Conservation (phyloP, 345 rosid genomes). For the Acer saccharum region DNA sequence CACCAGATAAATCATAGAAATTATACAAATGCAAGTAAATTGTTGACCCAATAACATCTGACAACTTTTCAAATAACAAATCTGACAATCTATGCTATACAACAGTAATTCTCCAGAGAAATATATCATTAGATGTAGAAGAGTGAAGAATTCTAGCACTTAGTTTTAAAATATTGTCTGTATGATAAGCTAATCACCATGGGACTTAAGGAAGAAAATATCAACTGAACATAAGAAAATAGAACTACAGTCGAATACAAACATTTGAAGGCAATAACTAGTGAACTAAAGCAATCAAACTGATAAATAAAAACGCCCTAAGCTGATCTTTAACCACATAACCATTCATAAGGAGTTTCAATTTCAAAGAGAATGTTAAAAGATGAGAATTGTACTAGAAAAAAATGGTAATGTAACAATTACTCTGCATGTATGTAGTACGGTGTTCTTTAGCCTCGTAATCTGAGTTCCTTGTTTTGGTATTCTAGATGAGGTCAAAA, state of each 20-base stretch:
- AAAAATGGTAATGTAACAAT: too few species aligned
- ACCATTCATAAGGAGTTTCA: neutral
- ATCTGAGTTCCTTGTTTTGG: neutral
- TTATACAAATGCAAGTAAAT: neutral
- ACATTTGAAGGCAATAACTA: neutral
- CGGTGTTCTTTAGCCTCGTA: neutral
- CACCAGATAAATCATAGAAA: neutral
- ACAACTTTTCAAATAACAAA: neutral
- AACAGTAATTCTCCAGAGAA: neutral
- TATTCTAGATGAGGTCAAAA: neutral
- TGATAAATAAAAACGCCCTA: neutral
- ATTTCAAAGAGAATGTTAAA: too few species aligned
- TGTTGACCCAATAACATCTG: neutral
- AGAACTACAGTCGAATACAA: neutral
- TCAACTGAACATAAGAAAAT: neutral
- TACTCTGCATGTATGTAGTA: neutral
- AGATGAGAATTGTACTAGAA: neutral
- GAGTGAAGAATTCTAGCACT: neutral
- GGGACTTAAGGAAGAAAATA: neutral
- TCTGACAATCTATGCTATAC: constrained; percentile 4
- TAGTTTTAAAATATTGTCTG: neutral
- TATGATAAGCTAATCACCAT: neutral
- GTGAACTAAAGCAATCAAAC: neutral
- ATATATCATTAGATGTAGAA: neutral
- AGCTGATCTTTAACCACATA: neutral